Evolutionary conservation across 1,139 yeast genomes (phyloP).

Genomic region (Suzukiozyma palmioleophila): DNA sequence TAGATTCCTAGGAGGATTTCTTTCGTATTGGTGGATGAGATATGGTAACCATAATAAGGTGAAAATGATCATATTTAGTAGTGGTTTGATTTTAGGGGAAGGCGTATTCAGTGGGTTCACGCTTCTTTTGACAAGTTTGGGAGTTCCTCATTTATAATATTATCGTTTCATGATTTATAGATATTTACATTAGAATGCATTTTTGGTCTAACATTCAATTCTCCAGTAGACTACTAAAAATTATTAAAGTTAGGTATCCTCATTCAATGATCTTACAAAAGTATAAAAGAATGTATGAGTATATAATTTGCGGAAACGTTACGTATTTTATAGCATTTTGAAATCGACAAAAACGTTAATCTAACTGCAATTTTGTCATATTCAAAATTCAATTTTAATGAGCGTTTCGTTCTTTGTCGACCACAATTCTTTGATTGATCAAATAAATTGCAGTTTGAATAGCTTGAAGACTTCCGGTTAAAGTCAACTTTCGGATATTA

Average conservation of each 20-base stretch:
- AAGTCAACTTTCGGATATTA: slow-evolving; percentile 61
- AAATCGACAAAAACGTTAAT: too few relatives aligned
- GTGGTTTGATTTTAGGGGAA: slow-evolving; percentile 92
- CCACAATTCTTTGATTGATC: slow-evolving; percentile 71
- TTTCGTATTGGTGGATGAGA: slow-evolving; percentile 58
- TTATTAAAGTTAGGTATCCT: too few relatives aligned
- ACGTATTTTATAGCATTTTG: too few relatives aligned
- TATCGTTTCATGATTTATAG: not conserved
- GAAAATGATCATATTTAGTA: slow-evolving; percentile 77
- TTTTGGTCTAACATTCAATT: too few relatives aligned
- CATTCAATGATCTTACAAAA: too few relatives aligned
- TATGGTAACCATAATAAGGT: slow-evolving; percentile 41
- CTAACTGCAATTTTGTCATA: too few relatives aligned
- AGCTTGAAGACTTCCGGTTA: slow-evolving; percentile 66
- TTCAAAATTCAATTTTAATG: slow-evolving; percentile 2
- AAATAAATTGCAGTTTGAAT: slow-evolving; percentile 75
- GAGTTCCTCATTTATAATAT: slow-evolving; percentile 38
- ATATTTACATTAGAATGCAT: not conserved
- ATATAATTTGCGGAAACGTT: too few relatives aligned
- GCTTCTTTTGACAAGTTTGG: slow-evolving; percentile 69
- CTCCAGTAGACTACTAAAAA: too few relatives aligned
- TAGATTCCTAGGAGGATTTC: slow-evolving; percentile 83
- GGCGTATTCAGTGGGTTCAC: slow-evolving; percentile 82
- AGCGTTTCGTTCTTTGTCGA: slow-evolving; percentile 49
- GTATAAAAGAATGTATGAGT: too few relatives aligned